Base-by-base conservation (phyloP, 768 basidiomycete genomes). In the Trametes meyenii region DNA sequence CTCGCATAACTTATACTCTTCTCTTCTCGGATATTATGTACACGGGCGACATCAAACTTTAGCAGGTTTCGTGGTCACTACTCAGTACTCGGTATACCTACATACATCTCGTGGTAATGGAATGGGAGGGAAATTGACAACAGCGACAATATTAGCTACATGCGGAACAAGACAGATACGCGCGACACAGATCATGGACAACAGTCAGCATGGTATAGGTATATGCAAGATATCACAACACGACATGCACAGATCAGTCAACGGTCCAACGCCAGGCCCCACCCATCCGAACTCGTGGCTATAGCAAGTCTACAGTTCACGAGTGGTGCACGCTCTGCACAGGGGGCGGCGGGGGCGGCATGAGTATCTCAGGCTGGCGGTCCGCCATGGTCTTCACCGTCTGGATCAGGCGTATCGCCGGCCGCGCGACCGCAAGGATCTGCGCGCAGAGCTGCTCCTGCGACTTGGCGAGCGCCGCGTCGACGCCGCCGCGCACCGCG, bases 281-380 rank as follows among this genome's bases (percentile, higher is more conserved):
- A 33, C 29, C n/a, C n/a, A n/a, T n/a, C n/a, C n/a, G n/a, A n/a
- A n/a, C n/a, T n/a, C n/a, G n/a, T n/a, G n/a, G n/a, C n/a, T n/a
- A n/a, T n/a, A n/a, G 23, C 17, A 24, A 8, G 23, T 46, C 45
- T 21, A 50, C 1, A 33, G 6, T 16, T 5, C 42, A 50, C 39
- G 26, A 58, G 21, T 50, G 49, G 51, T 62, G 50, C n/a, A 62
- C 44, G 50, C 55, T 52, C 36, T 62, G 61, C 55, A 53, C 45
- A 8, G 51, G 50, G 11, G 61, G 55, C 24, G 56, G 61, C 8
- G 55, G 55, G 1, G 61, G 55, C 42, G 50, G 55, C 61, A 56
- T 55, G 23, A 49, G 19, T 14, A 49, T 19, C 23, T 54, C 61
- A 24, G 56, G 38, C 14, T 58, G 60, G n/a, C 51, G 54, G 19